Conservation (phyloP, 495 filamentous ascomycete genomes). For the Podospora pseudocomata region DNA sequence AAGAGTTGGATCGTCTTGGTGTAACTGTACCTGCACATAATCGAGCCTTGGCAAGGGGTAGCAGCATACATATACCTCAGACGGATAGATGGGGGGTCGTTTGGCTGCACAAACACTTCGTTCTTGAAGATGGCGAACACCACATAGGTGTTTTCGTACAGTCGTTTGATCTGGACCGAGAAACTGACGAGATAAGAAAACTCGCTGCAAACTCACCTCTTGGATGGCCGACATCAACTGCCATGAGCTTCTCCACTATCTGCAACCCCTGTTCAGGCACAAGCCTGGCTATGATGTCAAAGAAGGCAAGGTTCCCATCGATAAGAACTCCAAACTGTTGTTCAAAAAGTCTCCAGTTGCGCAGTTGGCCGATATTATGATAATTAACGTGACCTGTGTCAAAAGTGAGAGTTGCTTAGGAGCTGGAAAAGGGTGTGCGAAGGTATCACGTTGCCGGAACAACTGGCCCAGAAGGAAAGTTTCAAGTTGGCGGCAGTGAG, state of each 20-base stretch:
- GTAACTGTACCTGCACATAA: background rate
- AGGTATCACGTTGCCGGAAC: background rate
- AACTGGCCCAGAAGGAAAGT: background rate
- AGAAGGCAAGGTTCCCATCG: constrained; percentile 11
- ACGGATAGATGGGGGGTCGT: background rate
- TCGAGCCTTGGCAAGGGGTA: background rate
- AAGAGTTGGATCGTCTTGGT: background rate
- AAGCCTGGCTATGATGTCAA: background rate
- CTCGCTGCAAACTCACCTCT: background rate
- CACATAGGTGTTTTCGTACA: background rate
- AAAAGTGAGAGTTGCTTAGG: background rate
- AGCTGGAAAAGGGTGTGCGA: background rate
- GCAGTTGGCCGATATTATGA: background rate
- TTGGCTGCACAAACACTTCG: background rate
- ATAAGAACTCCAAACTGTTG: constrained; percentile 1
- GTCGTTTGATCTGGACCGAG: background rate
- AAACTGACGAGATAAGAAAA: background rate
- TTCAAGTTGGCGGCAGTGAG: background rate
- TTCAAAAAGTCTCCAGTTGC: background rate
- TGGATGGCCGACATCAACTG: background rate
- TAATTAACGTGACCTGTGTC: background rate
- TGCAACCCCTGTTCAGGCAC: background rate
- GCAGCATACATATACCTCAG: background rate
- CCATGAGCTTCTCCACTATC: background rate
- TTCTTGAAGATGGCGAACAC: too few species aligned